Evolutionary conservation across 2,329 filamentous ascomycete genomes (phyloP).

Genomic region (Neoscytalidium dimidiatum): DNA sequence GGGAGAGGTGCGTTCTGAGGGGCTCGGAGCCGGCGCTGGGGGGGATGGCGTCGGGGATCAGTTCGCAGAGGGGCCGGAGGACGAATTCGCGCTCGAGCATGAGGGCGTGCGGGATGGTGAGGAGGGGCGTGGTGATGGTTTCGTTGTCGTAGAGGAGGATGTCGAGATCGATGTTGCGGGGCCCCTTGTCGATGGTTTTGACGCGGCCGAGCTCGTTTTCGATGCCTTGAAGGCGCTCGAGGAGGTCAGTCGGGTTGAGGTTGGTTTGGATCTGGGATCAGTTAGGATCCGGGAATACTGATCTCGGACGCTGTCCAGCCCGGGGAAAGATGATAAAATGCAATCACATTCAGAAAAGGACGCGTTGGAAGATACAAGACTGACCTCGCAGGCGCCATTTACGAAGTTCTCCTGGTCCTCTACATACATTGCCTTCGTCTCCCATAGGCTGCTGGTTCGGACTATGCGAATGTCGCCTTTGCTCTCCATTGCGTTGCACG

Average conservation of each 20-base stretch:
- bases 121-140: slow-evolving; percentile 65
- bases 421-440: slow-evolving; percentile 97
- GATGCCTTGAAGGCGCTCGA: slow-evolving; percentile 81
- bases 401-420: slow-evolving; percentile 84
- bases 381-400: slow-evolving; percentile 89
- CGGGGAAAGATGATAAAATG: neutral
- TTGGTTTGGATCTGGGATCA: slow-evolving; percentile 72
- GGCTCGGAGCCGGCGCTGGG: slow-evolving; percentile 46
- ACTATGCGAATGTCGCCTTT: slow-evolving; percentile 69
- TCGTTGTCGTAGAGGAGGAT: slow-evolving; percentile 79
- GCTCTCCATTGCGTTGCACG: slow-evolving; percentile 74
- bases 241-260: slow-evolving; percentile 71
- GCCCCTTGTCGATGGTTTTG: slow-evolving; percentile 90
- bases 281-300: neutral
- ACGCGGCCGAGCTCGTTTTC: slow-evolving; percentile 77
- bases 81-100: slow-evolving; percentile 95
- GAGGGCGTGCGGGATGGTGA: slow-evolving; percentile 81
- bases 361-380: slow-evolving; percentile 27
- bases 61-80: slow-evolving; percentile 76
- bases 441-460: slow-evolving; percentile 85
- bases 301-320: neutral
- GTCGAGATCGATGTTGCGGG: slow-evolving; percentile 91
- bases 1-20: slow-evolving; percentile 35
- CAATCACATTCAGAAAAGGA: neutral
- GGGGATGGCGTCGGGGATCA: slow-evolving; percentile 30